Conservation (phyloP, 345 rosid species). For the Linum lewisii region DNA sequence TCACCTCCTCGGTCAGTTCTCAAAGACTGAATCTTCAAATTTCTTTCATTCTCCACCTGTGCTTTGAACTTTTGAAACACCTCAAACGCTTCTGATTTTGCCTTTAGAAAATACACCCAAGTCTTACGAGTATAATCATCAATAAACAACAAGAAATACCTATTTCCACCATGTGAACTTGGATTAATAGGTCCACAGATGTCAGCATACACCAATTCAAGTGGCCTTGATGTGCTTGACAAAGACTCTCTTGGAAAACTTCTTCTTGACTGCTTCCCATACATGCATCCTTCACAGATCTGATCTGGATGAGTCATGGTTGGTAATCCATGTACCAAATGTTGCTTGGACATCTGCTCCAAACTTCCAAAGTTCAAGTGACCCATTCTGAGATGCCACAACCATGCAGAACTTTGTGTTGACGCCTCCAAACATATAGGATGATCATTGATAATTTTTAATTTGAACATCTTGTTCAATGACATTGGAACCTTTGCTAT, state of each 20-base stretch:
- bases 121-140: background rate
- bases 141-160: background rate
- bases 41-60: background rate
- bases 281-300: constrained; percentile 5
- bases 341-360: background rate
- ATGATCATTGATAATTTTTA: background rate
- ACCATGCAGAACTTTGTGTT: background rate
- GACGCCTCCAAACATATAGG: constrained; percentile 1
- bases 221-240: background rate
- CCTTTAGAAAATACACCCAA: no score
- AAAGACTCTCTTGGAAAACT: background rate
- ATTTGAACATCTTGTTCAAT: constrained; percentile 1
- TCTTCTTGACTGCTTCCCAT: background rate
- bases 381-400: constrained; percentile 2
- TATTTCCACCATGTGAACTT: no score
- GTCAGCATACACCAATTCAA: background rate
- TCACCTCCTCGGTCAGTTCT: no score
- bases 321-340: background rate
- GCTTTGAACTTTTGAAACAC: background rate
- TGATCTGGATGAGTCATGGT: background rate
- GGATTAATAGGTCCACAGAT: background rate
- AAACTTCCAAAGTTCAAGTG: constrained; percentile 1
- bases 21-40: background rate
- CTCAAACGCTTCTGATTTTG: background rate
- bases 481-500: background rate